Evolutionary conservation across 768 basidiomycete species (phyloP).

Genomic region (Termitomyces sp.): DNA sequence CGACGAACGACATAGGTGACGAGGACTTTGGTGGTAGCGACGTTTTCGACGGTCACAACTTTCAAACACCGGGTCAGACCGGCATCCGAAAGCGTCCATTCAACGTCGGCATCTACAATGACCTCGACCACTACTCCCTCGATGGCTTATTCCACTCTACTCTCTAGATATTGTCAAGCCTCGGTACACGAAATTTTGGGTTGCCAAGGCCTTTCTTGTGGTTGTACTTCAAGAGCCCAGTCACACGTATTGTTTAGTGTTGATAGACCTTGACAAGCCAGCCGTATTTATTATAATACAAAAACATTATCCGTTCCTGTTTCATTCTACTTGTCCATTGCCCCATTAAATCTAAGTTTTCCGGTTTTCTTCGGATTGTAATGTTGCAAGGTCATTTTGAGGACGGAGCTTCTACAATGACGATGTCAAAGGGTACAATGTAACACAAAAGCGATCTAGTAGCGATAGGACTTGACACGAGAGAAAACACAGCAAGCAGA

Average conservation of each 20-base stretch:
- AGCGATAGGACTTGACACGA: neutral
- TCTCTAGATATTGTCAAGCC: neutral
- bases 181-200: neutral
- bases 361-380: neutral
- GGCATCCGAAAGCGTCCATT: constrained; percentile 20
- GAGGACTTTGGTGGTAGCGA: constrained; percentile 10
- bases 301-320: neutral
- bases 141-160: neutral
- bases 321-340: neutral
- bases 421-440: neutral
- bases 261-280: no score
- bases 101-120: constrained; percentile 1
- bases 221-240: no score
- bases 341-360: no score
- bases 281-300: no score
- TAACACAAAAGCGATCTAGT: neutral
- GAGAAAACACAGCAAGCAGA: constrained; percentile 15
- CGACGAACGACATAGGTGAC: constrained; percentile 35
- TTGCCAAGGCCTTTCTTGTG: neutral
- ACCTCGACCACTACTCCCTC: neutral
- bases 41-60: constrained; percentile 6
- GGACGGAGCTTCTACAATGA: no score
- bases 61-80: constrained; percentile 32
- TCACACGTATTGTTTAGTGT: no score
- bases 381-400: neutral